Evolutionary conservation across 176 grass and related monocot species (phyloP), one percentile per base, ranked within the genome.

Genomic region (Lolium multiflorum): DNA sequence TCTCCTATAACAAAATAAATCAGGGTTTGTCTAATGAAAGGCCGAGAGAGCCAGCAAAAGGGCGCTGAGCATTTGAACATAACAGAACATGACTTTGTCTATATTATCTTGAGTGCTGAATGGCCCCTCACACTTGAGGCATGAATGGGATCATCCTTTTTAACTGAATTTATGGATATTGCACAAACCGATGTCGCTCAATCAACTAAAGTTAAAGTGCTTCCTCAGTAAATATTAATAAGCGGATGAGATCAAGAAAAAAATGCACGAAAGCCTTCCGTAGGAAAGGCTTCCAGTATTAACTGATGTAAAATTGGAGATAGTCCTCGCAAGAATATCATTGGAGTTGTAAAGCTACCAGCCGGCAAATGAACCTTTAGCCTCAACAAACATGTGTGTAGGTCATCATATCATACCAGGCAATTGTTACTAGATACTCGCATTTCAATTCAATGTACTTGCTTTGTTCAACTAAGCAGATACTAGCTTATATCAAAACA

Each of bases 131-230:
- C 56, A 62, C 25, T 37, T 52, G 15, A 13, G 0, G 7, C 11
- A 44, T 31, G 5, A 74, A 84, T 56, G 48, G 3, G 69, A 58
- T 63, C 10, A 24, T 77, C 52, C 21, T 64, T 47, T 84, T 39
- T 49, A 63, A 79, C 55, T 63, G 56, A 80, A 64, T 11, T n/a
- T 48, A 35, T 51, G 24, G 47, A 15, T 24, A 75, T 79, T 43
- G 75, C 76, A 81, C 28, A 65, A 75, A 75, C 48, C 25, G 68
- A 24, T 21, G 38, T 48, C 22, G 15, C 44, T 78, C 76, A 44
- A 57, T 61, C 26, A 84, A 84, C 43, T 54, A 41, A 4, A 84
- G 12, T 56, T 83, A 26, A 47, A 84, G 52, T 26, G 43, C 16
- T 13, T 75, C 14, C 41, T 41, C 2, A 57, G 52, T 54, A 4